Conservation (phyloP, 2,329 filamentous ascomycete species). For the Xylariaceae sp. region DNA sequence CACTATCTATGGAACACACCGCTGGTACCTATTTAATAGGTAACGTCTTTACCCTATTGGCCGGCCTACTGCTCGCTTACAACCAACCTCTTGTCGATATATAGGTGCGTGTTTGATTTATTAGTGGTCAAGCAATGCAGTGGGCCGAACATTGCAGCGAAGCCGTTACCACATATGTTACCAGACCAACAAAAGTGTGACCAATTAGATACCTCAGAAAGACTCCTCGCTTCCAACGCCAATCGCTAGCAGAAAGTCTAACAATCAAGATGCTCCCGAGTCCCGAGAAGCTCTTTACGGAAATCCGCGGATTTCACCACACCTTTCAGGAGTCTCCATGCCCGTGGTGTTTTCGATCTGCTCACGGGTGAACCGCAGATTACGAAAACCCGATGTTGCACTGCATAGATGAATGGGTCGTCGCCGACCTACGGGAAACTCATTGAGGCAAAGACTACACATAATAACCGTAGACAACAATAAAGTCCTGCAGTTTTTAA, state of each 20-base stretch:
- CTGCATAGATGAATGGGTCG: conserved; percentile 14
- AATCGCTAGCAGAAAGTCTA: background rate
- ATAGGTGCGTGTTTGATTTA: no score
- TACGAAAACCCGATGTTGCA: conserved; percentile 20
- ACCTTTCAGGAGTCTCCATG: background rate
- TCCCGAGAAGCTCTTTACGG: background rate
- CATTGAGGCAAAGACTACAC: no score
- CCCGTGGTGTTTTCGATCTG: conserved; percentile 17
- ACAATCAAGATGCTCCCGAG: background rate
- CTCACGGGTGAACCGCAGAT: conserved; percentile 18
- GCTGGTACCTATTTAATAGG: background rate
- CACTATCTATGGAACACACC: background rate
- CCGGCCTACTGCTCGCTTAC: no score
- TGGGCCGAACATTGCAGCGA: background rate
- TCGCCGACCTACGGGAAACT: no score
- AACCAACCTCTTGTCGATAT: no score
- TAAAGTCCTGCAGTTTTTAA: no score
- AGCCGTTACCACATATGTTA: background rate
- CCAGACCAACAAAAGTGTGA: background rate
- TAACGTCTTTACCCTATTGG: background rate
- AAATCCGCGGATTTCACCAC: background rate
- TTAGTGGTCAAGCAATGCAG: no score
- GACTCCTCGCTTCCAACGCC: background rate
- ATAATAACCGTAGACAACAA: no score
- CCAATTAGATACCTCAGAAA: background rate